Evolutionary conservation across 306 rosid species (phyloP), one percentile per base, ranked within the genome.

Genomic region (Morella rubra): DNA sequence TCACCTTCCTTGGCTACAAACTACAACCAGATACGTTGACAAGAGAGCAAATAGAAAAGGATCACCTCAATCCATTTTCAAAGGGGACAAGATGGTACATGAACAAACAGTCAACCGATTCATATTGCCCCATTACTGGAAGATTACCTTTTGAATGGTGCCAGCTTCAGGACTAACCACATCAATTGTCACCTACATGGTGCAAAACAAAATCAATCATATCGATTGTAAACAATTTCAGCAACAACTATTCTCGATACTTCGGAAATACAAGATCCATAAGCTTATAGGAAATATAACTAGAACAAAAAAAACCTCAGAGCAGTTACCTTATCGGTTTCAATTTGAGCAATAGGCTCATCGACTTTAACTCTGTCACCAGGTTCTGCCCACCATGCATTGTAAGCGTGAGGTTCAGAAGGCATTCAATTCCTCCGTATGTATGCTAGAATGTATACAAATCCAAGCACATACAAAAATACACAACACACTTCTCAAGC

Each of bases 81-180:
- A 42, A 42, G 27, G n/a, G 32, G 40, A 19, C 22, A 41, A 66
- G 42, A 24, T 15, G 15, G 40, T 44, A 24, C n/a, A 45, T 44
- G n/a, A 1, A 59, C 37, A 44, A 1, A 59, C 37, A 44, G 32
- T 69, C 45, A 83, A 68, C 27, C 16, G 53, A 24, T 61, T 64
- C 22, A 44, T 20, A 50, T 15, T 4, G 69, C n/a, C 52, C 68
- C n/a, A 68, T 68, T 24, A 54, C 51, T n/a, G 37, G 40, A 62
- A 64, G 40, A 50, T 61, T 84, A 92, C 97, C 95, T 90, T 86
- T 78, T 84, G 81, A 75, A 92, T 81, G 73, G 86, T 85, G 60
- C 97, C 96, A 55, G 96, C 80, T 82, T 90, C 91, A 0, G 97
- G 96, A 84, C 97, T 92, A 55, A 90, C 51, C 79, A 92, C 91